Percentiles rank a stretch among this genome's conserved stretches.
Evolutionary conservation across 139 green algal genomes (phyloP).

Genomic region (Gonium pectorale): DNA sequence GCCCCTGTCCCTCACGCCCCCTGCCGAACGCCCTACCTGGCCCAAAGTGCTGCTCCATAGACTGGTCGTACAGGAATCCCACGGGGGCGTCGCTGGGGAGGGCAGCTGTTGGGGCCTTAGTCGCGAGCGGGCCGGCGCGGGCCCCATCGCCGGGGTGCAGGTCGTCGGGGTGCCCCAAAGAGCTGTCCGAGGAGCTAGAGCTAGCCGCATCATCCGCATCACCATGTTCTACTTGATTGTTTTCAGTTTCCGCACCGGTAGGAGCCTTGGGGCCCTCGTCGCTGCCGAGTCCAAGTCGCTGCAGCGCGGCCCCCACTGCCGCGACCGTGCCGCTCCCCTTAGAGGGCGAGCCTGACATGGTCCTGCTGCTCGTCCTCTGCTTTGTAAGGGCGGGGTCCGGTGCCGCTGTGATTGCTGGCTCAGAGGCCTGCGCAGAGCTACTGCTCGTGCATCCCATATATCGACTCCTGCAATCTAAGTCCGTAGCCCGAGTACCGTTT

Average conservation of each 20-base stretch:
- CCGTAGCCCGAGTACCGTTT: no score
- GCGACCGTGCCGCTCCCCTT: not conserved
- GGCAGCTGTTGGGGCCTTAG: not conserved
- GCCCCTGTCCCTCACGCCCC: not conserved
- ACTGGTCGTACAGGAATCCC: conserved; percentile 61
- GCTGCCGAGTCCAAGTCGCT: not conserved
- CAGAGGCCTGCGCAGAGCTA: no score
- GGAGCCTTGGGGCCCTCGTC: no score
- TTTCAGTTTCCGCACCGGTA: not conserved
- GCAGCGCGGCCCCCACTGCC: not conserved
- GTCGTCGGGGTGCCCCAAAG: not conserved
- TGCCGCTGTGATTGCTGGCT: not conserved
- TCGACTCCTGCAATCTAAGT: no score
- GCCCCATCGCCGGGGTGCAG: not conserved
- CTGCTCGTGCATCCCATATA: conserved; percentile 27
- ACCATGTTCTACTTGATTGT: not conserved
- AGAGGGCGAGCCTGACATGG: not conserved
- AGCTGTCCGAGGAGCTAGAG: conserved; percentile 14
- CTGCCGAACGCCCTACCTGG: conserved; percentile 28
- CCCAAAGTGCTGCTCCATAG: conserved; percentile 58
- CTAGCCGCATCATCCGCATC: not conserved
- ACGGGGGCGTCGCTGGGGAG: conserved; percentile 29
- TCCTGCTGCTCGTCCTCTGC: not conserved
- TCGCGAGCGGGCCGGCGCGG: not conserved
- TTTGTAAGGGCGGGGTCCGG: not conserved